Evolutionary conservation across 305 asterid species (phyloP).

Genomic region (Fraxinus sp.): DNA sequence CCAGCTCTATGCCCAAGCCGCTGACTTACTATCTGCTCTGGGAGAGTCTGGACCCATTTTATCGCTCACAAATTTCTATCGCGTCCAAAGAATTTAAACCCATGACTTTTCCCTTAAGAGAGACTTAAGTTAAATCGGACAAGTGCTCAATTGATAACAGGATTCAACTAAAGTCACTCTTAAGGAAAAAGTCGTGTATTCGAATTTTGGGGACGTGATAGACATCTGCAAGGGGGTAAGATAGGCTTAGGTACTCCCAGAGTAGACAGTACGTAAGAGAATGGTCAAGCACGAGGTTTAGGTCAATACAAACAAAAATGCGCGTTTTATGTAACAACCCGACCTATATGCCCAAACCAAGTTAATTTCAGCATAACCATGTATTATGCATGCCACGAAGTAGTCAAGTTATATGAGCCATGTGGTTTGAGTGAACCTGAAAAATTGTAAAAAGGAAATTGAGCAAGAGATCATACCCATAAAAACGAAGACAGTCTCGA

Average conservation of each 20-base stretch:
- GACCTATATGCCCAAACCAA: not conserved
- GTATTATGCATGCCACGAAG: conserved; percentile 14
- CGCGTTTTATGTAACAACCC: not conserved
- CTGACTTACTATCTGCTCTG: not conserved
- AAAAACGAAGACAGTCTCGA: conserved; percentile 95
- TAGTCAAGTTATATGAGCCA: not conserved
- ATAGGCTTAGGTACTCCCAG: not conserved
- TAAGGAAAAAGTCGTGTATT: not conserved
- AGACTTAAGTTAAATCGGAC: not conserved
- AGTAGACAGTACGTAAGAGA: not conserved
- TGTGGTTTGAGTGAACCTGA: not conserved
- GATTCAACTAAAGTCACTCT: not conserved
- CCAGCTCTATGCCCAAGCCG: not conserved
- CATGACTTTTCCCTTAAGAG: not conserved
- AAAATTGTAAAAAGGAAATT: conserved; percentile 11
- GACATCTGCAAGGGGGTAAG: not conserved
- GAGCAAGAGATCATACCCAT: conserved; percentile 60
- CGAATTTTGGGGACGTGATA: not conserved
- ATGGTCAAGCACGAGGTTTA: not conserved
- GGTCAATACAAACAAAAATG: not conserved
- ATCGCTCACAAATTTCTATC: not conserved
- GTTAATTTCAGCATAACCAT: conserved; percentile 10
- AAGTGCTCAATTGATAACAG: not conserved
- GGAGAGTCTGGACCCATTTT: not conserved
- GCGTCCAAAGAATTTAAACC: not conserved